Percentiles rank a stretch among this genome's conserved stretches.
Conservation (phyloP, 73 alveolate species). For the Effrenium voratum region DNA sequence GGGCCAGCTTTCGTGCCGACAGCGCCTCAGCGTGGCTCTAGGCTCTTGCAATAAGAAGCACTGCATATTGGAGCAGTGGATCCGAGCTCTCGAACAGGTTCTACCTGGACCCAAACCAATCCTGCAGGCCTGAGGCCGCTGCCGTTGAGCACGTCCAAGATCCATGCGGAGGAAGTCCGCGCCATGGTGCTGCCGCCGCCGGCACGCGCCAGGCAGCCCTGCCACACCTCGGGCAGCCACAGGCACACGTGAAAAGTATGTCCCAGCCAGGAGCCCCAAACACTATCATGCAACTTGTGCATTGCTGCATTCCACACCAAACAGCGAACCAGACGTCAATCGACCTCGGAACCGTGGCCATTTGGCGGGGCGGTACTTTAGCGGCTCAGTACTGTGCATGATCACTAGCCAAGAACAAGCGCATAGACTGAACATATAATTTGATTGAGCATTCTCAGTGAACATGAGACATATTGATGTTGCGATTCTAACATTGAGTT, state of each 20-base stretch:
- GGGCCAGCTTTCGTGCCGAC: neutral
- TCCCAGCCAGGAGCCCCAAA: too few species aligned
- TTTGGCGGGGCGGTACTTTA: too few species aligned
- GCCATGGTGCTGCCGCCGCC: constrained; percentile 83
- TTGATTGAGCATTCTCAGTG: too few species aligned
- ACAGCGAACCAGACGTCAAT: too few species aligned
- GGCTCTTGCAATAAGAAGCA: neutral
- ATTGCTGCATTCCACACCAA: too few species aligned
- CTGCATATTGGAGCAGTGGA: neutral
- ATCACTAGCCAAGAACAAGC: too few species aligned
- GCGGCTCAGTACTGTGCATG: too few species aligned
- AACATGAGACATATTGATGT: too few species aligned
- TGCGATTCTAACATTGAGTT: too few species aligned
- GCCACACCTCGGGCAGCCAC: constrained; percentile 46
- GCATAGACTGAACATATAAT: too few species aligned
- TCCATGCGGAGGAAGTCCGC: constrained; percentile 51
- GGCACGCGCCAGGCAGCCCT: constrained; percentile 50
- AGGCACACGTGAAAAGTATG: neutral
- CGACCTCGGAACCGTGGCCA: too few species aligned
- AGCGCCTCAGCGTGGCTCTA: neutral
- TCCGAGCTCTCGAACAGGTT: neutral
- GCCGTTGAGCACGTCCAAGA: constrained; percentile 47
- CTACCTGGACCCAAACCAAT: neutral
- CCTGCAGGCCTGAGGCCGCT: neutral
- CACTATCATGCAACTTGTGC: too few species aligned